These are phyloP conservation scores for Elsinoe arachidis DNA, from an alignment of 2,329 filamentous ascomycete genomes.

Conservation along the genomic window DNA sequence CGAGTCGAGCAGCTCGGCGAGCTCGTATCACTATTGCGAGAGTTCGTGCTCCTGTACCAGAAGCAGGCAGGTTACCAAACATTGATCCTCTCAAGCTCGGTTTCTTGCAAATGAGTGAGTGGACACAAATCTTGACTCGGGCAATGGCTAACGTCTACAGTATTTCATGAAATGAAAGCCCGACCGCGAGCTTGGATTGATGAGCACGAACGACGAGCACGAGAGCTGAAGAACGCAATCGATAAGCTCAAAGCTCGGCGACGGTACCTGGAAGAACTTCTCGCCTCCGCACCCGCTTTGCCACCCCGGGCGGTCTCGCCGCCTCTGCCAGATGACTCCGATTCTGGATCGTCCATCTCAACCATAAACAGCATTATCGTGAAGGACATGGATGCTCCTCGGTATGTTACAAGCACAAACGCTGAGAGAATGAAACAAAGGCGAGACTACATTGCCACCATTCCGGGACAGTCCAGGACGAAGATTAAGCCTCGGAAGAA, in stretches of 20 bases:
- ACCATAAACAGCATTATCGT: neutral
- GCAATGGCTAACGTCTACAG: neutral
- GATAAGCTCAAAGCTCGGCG: neutral
- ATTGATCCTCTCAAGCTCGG: constrained; percentile 7
- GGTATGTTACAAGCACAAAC: neutral
- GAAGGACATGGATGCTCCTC: neutral
- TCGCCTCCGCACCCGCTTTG: neutral
- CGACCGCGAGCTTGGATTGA: neutral
- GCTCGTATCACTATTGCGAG: constrained; percentile 9
- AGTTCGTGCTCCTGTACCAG: neutral
- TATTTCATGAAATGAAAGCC: neutral
- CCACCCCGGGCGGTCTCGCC: neutral
- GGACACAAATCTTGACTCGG: neutral
- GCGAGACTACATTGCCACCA: neutral
- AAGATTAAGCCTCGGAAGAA: neutral
- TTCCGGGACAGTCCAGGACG: neutral
- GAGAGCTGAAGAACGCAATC: neutral
- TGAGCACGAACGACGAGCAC: neutral
- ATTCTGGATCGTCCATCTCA: neutral
- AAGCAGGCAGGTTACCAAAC: constrained; percentile 4
- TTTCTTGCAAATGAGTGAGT: neutral
- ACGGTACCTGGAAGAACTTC: neutral
- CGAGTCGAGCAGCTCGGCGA: constrained; percentile 1
- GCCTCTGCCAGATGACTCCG: neutral
- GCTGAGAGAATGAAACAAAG: neutral